Base-by-base conservation (phyloP, 139 green algal genomes). In the Chlorella ohadii region DNA sequence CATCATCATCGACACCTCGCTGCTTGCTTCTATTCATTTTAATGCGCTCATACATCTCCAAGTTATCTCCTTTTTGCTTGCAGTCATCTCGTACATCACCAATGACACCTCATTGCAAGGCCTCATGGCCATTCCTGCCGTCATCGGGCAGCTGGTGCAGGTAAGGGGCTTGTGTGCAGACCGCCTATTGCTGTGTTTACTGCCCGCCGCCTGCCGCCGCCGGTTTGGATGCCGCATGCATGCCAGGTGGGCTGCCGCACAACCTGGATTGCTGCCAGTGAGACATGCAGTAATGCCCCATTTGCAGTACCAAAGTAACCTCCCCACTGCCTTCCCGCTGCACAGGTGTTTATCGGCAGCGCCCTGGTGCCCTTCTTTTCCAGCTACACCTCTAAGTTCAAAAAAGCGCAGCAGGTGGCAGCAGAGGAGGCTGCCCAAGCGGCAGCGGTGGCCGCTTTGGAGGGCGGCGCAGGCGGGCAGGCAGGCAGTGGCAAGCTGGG, bases 81-180 rank as follows among this genome's bases (percentile, higher is more conserved):
- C 76, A 44, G 78, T 80, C 12, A 80, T 95, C 6, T 67, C 83
- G 7, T 94, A 91, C 78, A 73, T 95, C 66, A 89, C 85, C 19
- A 72, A 51, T 4, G 85, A 84, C 51, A 47, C 77, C 15, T 33
- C 84, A 2, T 47, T 72, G 57, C 80, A 88, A 44, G 90, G 90
- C 28, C 83, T 94, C 81, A 78, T 94, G 82, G 85, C 89, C 70
- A 88, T 94, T 17, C 92, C 92, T 0, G 85, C 76, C n/a, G 90
- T 95, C 28, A 72, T 93, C 7, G 92, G 92, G 1, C 92, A 95
- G 90, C 78, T 95, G 27, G 63, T 82, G n/a, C 85, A 89, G 51
- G 73, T 79, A 51, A 2, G 73, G 12, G n/a, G 0, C 20, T 4
- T 38, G 64, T n/a, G n/a, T n/a, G n/a, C n/a, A n/a, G n/a, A n/a